phyloP scores from a whole-genome alignment of 2,329 filamentous ascomycete species.

The Elsinoe australis region DNA sequence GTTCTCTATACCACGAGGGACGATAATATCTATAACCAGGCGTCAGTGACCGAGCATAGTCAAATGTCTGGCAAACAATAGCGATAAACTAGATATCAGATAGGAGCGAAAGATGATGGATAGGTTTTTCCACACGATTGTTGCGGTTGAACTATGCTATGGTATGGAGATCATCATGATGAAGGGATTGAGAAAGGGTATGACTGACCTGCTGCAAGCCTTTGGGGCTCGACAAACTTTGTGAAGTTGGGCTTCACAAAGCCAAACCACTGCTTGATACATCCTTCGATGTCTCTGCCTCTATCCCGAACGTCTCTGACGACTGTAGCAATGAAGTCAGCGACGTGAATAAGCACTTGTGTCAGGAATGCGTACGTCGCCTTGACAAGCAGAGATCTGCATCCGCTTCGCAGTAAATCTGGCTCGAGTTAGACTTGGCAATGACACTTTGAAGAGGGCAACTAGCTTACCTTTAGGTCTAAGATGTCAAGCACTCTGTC shows the following conservation, averaged over 20 bases:
- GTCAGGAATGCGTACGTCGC: constrained; percentile 59
- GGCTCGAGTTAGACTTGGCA: constrained; percentile 23
- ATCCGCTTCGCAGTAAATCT: constrained; percentile 94
- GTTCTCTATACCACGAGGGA: constrained; percentile 91
- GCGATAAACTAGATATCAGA: constrained; percentile 30
- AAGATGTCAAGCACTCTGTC: constrained; percentile 74
- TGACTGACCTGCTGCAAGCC: constrained; percentile 65
- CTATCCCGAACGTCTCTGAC: constrained; percentile 82
- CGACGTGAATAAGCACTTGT: constrained; percentile 40
- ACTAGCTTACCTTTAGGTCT: constrained; percentile 65
- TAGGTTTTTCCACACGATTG: constrained; percentile 30
- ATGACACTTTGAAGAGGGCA: neutral
- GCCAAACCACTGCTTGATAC: constrained; percentile 95
- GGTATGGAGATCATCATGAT: constrained; percentile 31
- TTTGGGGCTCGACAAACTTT: constrained; percentile 86
- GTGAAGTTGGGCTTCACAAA: constrained; percentile 97
- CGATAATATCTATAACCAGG: constrained; percentile 66
- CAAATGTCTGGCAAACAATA: no score
- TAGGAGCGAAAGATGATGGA: constrained; percentile 30
- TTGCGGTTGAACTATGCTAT: constrained; percentile 38
- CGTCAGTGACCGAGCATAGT: no score
- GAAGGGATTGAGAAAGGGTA: constrained; percentile 4
- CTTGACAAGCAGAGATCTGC: constrained; percentile 86
- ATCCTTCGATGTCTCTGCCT: constrained; percentile 85
- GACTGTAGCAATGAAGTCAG: constrained; percentile 44